Percentiles rank a stretch among this genome's conserved stretches.
These are phyloP conservation scores for Penicillium paradoxum DNA, from an alignment of 495 filamentous ascomycete species.

Conservation along the genomic window DNA sequence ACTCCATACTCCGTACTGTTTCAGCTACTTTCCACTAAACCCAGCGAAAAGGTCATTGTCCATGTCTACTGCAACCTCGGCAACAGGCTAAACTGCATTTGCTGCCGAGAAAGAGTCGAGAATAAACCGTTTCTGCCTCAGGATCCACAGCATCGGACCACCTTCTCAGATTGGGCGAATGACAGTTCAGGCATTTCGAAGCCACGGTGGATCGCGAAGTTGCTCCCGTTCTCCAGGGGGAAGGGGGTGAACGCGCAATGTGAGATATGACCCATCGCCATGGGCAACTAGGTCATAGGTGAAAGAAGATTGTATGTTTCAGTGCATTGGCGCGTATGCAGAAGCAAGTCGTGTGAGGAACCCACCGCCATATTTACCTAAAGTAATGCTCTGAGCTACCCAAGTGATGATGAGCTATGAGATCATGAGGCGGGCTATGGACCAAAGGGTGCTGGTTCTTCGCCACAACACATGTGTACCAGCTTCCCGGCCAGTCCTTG, in stretches of 20 bases:
- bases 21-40: neutral
- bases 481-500: neutral
- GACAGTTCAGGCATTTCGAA: conserved; percentile 20
- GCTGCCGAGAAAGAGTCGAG: neutral
- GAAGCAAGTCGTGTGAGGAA: neutral
- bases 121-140: conserved; percentile 5
- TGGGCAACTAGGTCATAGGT: neutral
- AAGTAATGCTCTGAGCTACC: neutral
- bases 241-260: neutral
- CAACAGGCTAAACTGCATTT: neutral
- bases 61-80: neutral
- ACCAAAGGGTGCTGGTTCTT: neutral
- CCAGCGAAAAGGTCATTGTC: neutral
- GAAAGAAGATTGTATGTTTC: neutral
- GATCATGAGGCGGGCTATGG: conserved; percentile 12
- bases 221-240: conserved; percentile 12
- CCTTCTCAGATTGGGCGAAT: conserved; percentile 16
- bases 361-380: too few species aligned
- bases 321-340: neutral
- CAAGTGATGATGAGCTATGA: conserved; percentile 18
- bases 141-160: conserved; percentile 6
- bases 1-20: too few species aligned
- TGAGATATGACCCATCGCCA: neutral
- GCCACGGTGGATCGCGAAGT: conserved; percentile 16
- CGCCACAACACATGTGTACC: neutral